These are phyloP conservation scores for Limonomyces culmigenus DNA, from an alignment of 1,284 basidiomycete species.

Conservation along the genomic window DNA sequence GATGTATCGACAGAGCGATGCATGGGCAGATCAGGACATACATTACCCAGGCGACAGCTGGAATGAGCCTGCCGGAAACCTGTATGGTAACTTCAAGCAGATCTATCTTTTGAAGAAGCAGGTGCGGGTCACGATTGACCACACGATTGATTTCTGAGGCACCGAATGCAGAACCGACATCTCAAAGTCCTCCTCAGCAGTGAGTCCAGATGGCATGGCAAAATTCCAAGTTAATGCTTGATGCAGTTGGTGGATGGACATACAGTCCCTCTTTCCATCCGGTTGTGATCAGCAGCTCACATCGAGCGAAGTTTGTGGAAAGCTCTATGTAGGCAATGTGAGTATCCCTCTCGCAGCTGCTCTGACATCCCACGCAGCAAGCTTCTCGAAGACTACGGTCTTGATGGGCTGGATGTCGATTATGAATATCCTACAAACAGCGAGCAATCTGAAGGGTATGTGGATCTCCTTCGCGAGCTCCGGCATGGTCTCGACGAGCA, in stretches of 20 bases:
- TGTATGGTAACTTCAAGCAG: conserved; percentile 92
- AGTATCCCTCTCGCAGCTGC: too few relatives aligned
- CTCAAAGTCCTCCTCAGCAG: conserved; percentile 56
- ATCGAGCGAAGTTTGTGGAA: conserved; percentile 63
- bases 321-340: too few relatives aligned
- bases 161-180: conserved; percentile 63
- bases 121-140: too few relatives aligned
- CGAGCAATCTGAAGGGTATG: conserved; percentile 57
- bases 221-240: conserved; percentile 24
- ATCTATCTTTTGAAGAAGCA: conserved; percentile 80
- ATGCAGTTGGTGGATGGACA: conserved; percentile 62
- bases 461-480: conserved; percentile 53
- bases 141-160: too few relatives aligned
- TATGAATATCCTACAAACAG: conserved; percentile 73
- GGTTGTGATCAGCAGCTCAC: conserved; percentile 43
- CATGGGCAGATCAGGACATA: conserved; percentile 88
- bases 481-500: conserved; percentile 53
- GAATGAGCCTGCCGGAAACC: conserved; percentile 63
- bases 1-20: conserved; percentile 42
- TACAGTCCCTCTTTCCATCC: conserved; percentile 72
- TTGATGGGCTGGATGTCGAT: conserved; percentile 68
- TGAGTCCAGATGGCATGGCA: background rate
- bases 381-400: conserved; percentile 26
- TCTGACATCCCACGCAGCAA: too few relatives aligned
- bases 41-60: conserved; percentile 78